These are phyloP conservation scores for Ganoderma lingzhi DNA, from an alignment of 1,284 basidiomycete genomes.

Conservation along the genomic window DNA sequence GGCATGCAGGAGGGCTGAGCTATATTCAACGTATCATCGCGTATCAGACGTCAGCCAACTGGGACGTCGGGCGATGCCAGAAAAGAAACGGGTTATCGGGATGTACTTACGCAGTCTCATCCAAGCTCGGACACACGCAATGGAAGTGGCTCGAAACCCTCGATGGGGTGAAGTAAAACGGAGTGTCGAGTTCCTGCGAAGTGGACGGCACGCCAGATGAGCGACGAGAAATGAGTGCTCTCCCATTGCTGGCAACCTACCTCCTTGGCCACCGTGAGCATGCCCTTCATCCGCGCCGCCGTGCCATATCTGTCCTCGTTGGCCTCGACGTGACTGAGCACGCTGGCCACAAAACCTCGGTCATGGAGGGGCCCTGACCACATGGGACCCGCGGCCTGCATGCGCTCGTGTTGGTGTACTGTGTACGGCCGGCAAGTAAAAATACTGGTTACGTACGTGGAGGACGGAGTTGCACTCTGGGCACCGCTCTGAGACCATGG, in stretches of 20 bases:
- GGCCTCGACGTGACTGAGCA: constrained; percentile 79
- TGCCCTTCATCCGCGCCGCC: constrained; percentile 88
- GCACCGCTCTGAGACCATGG: constrained; percentile 74
- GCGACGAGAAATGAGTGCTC: neutral
- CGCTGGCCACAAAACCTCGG: constrained; percentile 73
- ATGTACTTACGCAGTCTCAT: constrained; percentile 74
- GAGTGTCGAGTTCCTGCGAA: constrained; percentile 76
- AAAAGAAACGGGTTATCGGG: neutral
- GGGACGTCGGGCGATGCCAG: neutral
- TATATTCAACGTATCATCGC: constrained; percentile 36
- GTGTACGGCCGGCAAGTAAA: constrained; percentile 5
- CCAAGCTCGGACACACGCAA: constrained; percentile 79
- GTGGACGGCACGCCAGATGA: neutral
- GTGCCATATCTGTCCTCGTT: constrained; percentile 80
- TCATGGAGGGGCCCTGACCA: constrained; percentile 94
- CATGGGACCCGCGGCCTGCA: constrained; percentile 91
- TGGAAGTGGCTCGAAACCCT: constrained; percentile 87
- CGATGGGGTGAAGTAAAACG: constrained; percentile 94
- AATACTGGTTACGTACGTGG: constrained; percentile 62
- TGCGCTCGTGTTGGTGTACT: neutral
- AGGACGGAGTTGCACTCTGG: constrained; percentile 82
- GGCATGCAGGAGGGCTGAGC: constrained; percentile 89
- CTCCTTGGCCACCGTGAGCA: constrained; percentile 91
- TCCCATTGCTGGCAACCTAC: constrained; percentile 51
- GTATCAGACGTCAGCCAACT: neutral